phyloP scores from a whole-genome alignment of 1,284 basidiomycete species.

The Cutaneotrichosporon mucoides region DNA sequence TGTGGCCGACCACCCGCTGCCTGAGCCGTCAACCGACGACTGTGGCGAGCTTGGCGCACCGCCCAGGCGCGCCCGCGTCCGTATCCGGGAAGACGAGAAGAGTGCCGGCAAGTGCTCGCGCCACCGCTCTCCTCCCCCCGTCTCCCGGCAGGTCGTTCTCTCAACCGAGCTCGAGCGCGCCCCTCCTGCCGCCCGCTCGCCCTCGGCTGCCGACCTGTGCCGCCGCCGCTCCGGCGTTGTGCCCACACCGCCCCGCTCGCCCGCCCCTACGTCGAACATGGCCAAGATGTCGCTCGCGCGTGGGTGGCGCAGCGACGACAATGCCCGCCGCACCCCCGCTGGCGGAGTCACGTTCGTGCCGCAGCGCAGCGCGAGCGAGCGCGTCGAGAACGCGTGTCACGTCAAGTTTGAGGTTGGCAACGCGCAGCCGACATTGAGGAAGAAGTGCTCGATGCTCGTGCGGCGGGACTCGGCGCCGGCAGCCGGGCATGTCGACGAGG shows the following conservation, averaged over 20 bases:
- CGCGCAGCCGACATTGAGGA: not conserved
- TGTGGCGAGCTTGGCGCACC: not conserved
- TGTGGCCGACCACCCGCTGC: not conserved
- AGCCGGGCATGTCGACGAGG: slow-evolving; percentile 12
- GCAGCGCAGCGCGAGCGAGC: not conserved
- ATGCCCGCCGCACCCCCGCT: not conserved
- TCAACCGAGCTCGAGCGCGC: slow-evolving; percentile 2
- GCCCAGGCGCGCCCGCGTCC: slow-evolving; percentile 7
- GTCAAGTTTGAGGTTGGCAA: slow-evolving; percentile 3
- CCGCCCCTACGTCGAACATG: too few relatives aligned
- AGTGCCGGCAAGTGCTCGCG: slow-evolving; percentile 17
- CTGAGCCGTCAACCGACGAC: slow-evolving; percentile 11
- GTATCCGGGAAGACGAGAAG: slow-evolving; percentile 12
- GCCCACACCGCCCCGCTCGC: too few relatives aligned
- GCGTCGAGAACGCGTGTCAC: not conserved
- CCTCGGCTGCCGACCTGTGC: slow-evolving; percentile 29
- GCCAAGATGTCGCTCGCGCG: not conserved
- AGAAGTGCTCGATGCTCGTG: not conserved
- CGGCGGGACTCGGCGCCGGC: slow-evolving; percentile 17
- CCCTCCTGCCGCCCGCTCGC: slow-evolving; percentile 32
- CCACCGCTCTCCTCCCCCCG: slow-evolving; percentile 32
- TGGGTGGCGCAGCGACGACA: slow-evolving; percentile 16
- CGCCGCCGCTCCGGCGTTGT: slow-evolving; percentile 12
- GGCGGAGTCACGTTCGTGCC: not conserved
- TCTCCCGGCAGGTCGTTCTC: not conserved